Conservation (phyloP, 108 stramenopile genomes). For the Discostella pseudostelligera region DNA sequence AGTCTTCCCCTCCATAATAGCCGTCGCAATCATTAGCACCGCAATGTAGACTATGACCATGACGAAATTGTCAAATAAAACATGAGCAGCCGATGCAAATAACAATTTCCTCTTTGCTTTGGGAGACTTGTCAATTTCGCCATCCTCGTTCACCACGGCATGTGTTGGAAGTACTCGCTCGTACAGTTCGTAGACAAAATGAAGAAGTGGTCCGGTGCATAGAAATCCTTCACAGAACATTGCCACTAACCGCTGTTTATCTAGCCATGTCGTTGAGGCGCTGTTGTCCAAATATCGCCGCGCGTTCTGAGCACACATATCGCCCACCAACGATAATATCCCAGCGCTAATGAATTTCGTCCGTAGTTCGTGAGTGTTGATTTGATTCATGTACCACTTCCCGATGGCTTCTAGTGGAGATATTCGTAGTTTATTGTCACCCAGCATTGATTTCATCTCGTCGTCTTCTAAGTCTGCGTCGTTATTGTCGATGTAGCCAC, state of each 20-base stretch:
- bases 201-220: conserved; percentile 41
- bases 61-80: conserved; percentile 44
- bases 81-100: conserved; percentile 24
- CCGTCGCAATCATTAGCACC: conserved; percentile 36
- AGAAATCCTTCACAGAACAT: conserved; percentile 40
- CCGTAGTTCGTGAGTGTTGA: conserved; percentile 39
- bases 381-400: conserved; percentile 42
- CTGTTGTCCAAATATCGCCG: conserved; percentile 13
- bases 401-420: conserved; percentile 1
- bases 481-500: neutral
- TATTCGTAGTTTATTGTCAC: neutral
- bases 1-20: conserved; percentile 31
- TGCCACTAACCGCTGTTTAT: conserved; percentile 39
- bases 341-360: conserved; percentile 47
- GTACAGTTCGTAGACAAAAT: conserved; percentile 40
- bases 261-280: conserved; percentile 10
- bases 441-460: conserved; percentile 9
- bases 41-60: conserved; percentile 40
- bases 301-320: conserved; percentile 43
- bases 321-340: conserved; percentile 33
- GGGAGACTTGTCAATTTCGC: conserved; percentile 1
- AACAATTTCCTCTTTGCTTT: conserved; percentile 15
- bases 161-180: conserved; percentile 35
- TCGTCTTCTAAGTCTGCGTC: neutral
- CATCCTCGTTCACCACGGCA: conserved; percentile 1